Evolutionary conservation across 371 early-diverging fungal genomes (phyloP), one percentile per base, ranked within the genome.

Genomic region (Furculomyces boomerangus): DNA sequence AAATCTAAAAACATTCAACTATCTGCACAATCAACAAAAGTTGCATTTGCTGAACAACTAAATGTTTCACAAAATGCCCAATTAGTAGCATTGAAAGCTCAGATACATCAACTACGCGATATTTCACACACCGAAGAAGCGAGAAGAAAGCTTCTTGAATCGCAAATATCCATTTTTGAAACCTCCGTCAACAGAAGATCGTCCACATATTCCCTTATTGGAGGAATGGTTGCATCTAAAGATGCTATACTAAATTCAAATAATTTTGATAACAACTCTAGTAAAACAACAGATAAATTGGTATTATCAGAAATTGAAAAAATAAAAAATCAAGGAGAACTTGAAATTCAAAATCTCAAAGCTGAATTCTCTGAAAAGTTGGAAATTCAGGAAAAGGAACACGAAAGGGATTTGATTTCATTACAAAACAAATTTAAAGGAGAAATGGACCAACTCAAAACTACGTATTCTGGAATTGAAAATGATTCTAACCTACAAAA

Each of bases 111-210:
- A 55, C 57, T 66, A 14, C 62, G 58, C 30, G 62, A 57, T 20
- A 60, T 58, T 3, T 61, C 57, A 16, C 41, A 55, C 31, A 63
- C 57, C 20, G 67, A 67, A 57, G 66, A 67, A 59, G 57, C 61
- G 57, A 49, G 56, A 35, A 60, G 71, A 14, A 45, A 62, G 30
- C 62, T 60, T 10, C 22, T 55, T n/a, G 63, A 59, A 44, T 58
- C 61, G 5, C 43, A n/a, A n/a, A n/a, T n/a, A n/a, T n/a, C n/a
- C n/a, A n/a, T n/a, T 43, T 16, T 22, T 43, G 3, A 22, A 43
- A 43, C 22, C 43, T 13, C 22, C 22, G 7, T 43, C 43, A n/a
- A 43, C 5, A 10, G 35, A 35, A 10, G 22, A 43, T n/a, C 5
- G 20, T 43, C 13, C 5, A 13, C 10, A 43, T 16, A 8, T 20